These are phyloP conservation scores for Diphasiastrum complanatum DNA, from an alignment of 83 land plant species.

Conservation along the genomic window DNA sequence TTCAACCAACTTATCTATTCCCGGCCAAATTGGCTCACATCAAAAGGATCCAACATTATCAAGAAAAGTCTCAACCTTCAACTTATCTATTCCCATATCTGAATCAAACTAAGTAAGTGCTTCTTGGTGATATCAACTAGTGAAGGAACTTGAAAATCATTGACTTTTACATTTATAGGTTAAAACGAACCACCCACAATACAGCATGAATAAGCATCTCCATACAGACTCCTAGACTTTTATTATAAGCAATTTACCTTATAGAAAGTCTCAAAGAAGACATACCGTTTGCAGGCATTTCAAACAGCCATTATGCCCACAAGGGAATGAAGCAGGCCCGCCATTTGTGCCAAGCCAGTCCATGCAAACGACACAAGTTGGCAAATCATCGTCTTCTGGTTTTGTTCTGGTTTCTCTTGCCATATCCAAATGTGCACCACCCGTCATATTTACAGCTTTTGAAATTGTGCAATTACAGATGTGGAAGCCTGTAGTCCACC, in stretches of 20 bases:
- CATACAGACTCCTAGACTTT: no score
- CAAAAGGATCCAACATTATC: not conserved
- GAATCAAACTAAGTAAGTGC: not conserved
- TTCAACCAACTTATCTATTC: no score
- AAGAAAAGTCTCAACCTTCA: no score
- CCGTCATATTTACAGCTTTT: no score
- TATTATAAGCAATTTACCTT: no score
- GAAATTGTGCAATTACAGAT: no score
- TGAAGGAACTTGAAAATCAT: not conserved
- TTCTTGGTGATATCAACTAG: not conserved
- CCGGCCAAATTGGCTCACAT: not conserved
- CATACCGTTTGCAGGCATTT: conserved; percentile 27
- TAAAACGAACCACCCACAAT: no score
- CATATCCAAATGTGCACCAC: no score
- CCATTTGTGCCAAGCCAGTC: conserved; percentile 36
- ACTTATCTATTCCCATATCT: not conserved
- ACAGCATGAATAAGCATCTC: no score
- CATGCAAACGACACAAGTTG: conserved; percentile 37
- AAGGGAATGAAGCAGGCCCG: conserved; percentile 37
- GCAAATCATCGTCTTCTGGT: conserved; percentile 29
- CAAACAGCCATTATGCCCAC: conserved; percentile 39
- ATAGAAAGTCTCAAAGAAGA: not conserved
- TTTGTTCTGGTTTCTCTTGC: no score
- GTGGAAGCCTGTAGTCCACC: no score
- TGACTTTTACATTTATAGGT: no score